Base-by-base conservation (phyloP, 176 grass and related monocot genomes). In the Cymbopogon citratus region DNA sequence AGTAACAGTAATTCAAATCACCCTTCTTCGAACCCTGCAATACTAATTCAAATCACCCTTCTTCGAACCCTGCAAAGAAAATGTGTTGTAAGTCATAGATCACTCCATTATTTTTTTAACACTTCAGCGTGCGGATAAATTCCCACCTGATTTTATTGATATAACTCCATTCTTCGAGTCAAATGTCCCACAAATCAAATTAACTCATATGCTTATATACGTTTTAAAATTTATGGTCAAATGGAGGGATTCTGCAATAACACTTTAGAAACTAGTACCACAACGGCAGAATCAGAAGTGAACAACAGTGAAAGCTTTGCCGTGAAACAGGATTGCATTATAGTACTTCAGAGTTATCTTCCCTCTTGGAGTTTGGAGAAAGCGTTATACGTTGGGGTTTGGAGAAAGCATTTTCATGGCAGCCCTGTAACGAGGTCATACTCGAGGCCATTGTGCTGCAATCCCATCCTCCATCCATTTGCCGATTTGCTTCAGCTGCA, bases 251-350 rank as follows among this genome's bases (percentile, higher is more conserved):
- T 36, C 64, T 66, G 16, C 31, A 35, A 66, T 33, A 66, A 41
- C 9, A 69, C 40, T 41, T 46, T 12, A 27, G 5, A 71, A 45
- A 27, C 40, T 72, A 16, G 44, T 46, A 6, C 41, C 41, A 10
- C 12, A 72, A 28, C 14, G 67, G 36, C 36, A 69, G 67, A 44
- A 70, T 70, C 10, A 43, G 35, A 69, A 69, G 66, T n/a, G 66
- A 41, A 70, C 36, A 43, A 70, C 38, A 70, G 13, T 72, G 41
- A 8, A 46, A 72, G 69, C 69, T 72, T 72, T 72, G 69, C 41
- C 69, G 41, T 72, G 24, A 48, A 48, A 28, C 69, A 46, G 7
- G 70, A 29, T 49, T 48, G 70, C 43, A 49, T 73, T 73, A 1
- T 33, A 33, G 13, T 73, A 14, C 25, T 73, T 27, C 24, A 6